A percentile compares a stretch with the other conserved stretches of the same genome.
Evolutionary conservation across 2,329 filamentous ascomycete species (phyloP).

Genomic region (Fusarium phyllophilum): DNA sequence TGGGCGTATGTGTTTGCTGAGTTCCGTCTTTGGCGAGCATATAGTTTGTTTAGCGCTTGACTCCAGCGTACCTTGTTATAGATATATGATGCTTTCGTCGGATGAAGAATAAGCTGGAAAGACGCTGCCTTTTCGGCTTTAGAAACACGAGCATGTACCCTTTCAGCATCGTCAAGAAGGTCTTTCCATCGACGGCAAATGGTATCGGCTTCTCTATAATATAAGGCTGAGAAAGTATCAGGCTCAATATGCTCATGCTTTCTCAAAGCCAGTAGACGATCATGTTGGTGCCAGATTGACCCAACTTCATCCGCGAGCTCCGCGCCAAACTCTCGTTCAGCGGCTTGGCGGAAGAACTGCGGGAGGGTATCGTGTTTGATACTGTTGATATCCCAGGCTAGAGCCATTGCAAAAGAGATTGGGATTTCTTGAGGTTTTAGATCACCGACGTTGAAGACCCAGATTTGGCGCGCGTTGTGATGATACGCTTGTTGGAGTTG

Average conservation of each 20-base stretch:
- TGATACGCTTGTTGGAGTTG: slow-evolving; percentile 66
- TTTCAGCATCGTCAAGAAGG: slow-evolving; percentile 55
- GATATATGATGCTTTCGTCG: slow-evolving; percentile 63
- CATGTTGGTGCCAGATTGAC: slow-evolving; percentile 61
- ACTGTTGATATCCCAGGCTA: slow-evolving; percentile 65
- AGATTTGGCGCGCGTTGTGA: slow-evolving; percentile 61
- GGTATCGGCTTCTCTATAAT: slow-evolving; percentile 66
- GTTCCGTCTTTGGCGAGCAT: slow-evolving; percentile 63
- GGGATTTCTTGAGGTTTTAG: slow-evolving; percentile 68
- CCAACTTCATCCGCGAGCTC: slow-evolving; percentile 56
- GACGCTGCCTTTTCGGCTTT: slow-evolving; percentile 59
- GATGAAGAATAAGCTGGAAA: slow-evolving; percentile 69
- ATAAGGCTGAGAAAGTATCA: slow-evolving; percentile 64
- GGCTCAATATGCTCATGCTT: slow-evolving; percentile 69
- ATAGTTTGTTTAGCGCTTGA: slow-evolving; percentile 60
- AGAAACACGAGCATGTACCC: slow-evolving; percentile 53
- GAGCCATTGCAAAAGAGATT: slow-evolving; percentile 64
- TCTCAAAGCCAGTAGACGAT: slow-evolving; percentile 56
- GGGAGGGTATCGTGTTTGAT: slow-evolving; percentile 53
- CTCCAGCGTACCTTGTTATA: slow-evolving; percentile 58
- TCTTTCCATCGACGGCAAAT: slow-evolving; percentile 60
- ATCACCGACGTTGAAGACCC: slow-evolving; percentile 72
- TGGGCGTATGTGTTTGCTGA: slow-evolving; percentile 61
- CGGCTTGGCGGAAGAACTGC: slow-evolving; percentile 58
- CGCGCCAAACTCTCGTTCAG: slow-evolving; percentile 59